A percentile compares a stretch with the other conserved stretches of the same genome.
These are phyloP conservation scores for Wakefieldia striispora DNA, from an alignment of 768 basidiomycete genomes.

Conservation along the genomic window DNA sequence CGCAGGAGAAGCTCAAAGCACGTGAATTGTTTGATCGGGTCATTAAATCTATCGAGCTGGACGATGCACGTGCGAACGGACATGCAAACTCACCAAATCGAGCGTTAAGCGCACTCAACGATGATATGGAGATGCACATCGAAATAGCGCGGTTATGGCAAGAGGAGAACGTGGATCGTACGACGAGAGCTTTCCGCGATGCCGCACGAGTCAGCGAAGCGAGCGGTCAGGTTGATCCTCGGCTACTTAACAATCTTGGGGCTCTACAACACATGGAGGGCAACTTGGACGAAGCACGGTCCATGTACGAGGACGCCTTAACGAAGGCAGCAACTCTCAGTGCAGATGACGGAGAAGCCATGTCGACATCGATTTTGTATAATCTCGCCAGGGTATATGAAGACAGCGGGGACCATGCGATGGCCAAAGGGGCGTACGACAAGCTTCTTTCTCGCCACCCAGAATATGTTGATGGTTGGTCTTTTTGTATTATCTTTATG, in stretches of 20 bases:
- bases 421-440: slow-evolving; percentile 84
- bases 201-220: slow-evolving; percentile 65
- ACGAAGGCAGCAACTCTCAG: slow-evolving; percentile 49
- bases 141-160: slow-evolving; percentile 92
- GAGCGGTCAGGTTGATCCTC: slow-evolving; percentile 52
- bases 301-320: slow-evolving; percentile 73
- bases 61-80: slow-evolving; percentile 51
- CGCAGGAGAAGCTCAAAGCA: slow-evolving; percentile 69
- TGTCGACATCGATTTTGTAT: slow-evolving; percentile 83
- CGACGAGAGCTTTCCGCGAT: slow-evolving; percentile 68
- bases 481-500: neutral
- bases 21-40: slow-evolving; percentile 82
- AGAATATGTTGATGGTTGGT: slow-evolving; percentile 92
- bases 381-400: slow-evolving; percentile 93
- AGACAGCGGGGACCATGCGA: slow-evolving; percentile 66
- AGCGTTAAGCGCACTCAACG: slow-evolving; percentile 53
- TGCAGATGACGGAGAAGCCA: slow-evolving; percentile 54
- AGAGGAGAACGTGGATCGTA: slow-evolving; percentile 71
- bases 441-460: slow-evolving; percentile 88
- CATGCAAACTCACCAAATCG: slow-evolving; percentile 31
- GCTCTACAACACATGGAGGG: slow-evolving; percentile 71
- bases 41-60: slow-evolving; percentile 59
- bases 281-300: slow-evolving; percentile 51
- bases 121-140: slow-evolving; percentile 86
- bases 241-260: slow-evolving; percentile 79